A percentile compares a stretch with the other conserved stretches of the same genome.
phyloP scores from a whole-genome alignment of 192 early-diverging fungal species.

The Umbelopsis sp. region DNA sequence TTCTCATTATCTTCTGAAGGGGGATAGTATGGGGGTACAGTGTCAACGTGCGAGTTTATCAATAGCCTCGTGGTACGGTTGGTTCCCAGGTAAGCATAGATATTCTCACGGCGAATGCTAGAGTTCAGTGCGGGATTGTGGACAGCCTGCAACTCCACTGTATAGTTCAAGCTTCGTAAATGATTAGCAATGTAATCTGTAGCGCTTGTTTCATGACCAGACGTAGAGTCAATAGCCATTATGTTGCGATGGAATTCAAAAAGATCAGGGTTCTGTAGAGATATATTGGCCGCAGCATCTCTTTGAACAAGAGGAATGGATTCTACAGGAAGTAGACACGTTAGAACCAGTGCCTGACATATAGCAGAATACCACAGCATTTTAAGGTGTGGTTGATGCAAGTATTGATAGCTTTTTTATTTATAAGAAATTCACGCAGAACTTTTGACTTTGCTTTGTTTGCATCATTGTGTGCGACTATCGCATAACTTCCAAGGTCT shows the following conservation, averaged over 20 bases:
- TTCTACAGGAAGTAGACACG: neutral
- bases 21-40: constrained; percentile 51
- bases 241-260: constrained; percentile 1
- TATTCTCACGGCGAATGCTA: constrained; percentile 43
- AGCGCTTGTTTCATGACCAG: constrained; percentile 22
- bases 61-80: constrained; percentile 36
- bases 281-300: neutral
- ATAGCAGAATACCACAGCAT: neutral
- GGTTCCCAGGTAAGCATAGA: constrained; percentile 44
- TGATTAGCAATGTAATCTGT: constrained; percentile 34
- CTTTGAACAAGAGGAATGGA: neutral
- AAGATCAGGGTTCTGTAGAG: neutral
- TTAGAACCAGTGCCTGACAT: neutral
- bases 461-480: too few relatives aligned
- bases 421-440: too few relatives aligned
- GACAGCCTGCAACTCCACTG: constrained; percentile 44
- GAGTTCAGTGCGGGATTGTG: constrained; percentile 20
- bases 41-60: constrained; percentile 54
- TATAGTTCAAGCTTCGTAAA: constrained; percentile 43
- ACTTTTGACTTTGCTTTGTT: too few relatives aligned
- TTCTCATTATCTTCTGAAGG: constrained; percentile 46
- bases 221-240: constrained; percentile 9
- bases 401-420: too few relatives aligned
- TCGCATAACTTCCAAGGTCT: too few relatives aligned
- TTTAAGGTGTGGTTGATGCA: neutral